These are phyloP conservation scores for Scedosporium aurantiacum DNA, from an alignment of 2,329 filamentous ascomycete genomes.

Conservation along the genomic window DNA sequence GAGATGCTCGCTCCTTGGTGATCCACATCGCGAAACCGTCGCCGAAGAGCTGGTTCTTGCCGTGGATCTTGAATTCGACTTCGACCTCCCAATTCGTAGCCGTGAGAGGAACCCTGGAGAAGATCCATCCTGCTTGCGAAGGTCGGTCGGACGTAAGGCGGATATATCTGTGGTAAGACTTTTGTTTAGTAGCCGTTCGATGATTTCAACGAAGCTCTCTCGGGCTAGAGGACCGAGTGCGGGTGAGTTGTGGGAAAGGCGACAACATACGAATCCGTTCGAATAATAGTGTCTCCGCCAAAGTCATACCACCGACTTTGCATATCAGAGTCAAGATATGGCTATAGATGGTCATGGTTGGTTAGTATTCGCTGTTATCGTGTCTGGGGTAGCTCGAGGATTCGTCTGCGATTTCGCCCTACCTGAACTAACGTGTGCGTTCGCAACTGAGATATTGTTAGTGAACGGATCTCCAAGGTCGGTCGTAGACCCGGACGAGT, in stretches of 20 bases:
- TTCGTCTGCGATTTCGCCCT: conserved; percentile 30
- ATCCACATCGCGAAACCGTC: conserved; percentile 98
- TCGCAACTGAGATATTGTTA: conserved; percentile 48
- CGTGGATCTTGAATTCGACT: conserved; percentile 89
- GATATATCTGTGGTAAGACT: conserved; percentile 55
- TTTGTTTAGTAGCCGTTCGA: not conserved
- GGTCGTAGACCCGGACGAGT: not conserved
- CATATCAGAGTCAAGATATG: conserved; percentile 96
- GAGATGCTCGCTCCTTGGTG: conserved; percentile 76
- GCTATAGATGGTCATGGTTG: conserved; percentile 37
- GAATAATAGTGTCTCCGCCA: conserved; percentile 84
- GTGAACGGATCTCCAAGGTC: not conserved
- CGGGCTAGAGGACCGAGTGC: not conserved
- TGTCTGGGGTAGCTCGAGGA: conserved; percentile 9
- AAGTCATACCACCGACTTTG: conserved; percentile 99
- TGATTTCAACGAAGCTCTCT: not conserved
- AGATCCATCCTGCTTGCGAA: conserved; percentile 87
- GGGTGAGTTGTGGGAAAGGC: not conserved
- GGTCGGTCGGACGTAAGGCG: conserved; percentile 83
- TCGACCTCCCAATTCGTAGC: conserved; percentile 99
- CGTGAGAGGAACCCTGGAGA: conserved; percentile 85
- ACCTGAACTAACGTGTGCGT: conserved; percentile 78
- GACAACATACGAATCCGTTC: conserved; percentile 51
- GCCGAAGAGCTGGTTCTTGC: conserved; percentile 80
- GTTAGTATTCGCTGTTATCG: conserved; percentile 11